Evolutionary conservation across 2,329 filamentous ascomycete species (phyloP).

Genomic region (Lachnellula subtilissima): DNA sequence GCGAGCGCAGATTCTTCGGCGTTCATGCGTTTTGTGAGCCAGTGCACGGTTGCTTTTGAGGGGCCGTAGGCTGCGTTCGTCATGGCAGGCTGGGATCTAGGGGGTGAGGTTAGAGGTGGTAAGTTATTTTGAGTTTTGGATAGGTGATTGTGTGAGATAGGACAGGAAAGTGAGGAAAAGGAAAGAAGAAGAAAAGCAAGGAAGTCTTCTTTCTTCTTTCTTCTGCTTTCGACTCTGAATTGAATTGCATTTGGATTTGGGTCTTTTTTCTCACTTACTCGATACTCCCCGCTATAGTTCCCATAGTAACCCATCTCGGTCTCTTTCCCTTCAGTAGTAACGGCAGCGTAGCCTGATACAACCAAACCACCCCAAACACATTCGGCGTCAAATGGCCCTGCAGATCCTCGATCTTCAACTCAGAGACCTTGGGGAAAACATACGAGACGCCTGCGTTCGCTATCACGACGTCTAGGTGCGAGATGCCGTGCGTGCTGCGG

Average conservation of each 20-base stretch:
- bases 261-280: slow-evolving; percentile 3
- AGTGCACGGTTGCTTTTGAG: slow-evolving; percentile 32
- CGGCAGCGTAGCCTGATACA: slow-evolving; percentile 31
- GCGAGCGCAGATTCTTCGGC: slow-evolving; percentile 20
- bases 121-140: too few relatives aligned
- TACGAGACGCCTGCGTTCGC: slow-evolving; percentile 34
- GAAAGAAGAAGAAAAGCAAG: too few relatives aligned
- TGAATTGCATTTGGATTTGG: slow-evolving; percentile 11
- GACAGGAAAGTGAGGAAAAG: too few relatives aligned
- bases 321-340: slow-evolving; percentile 29
- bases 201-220: not conserved
- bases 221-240: slow-evolving; percentile 14
- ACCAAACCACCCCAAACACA: slow-evolving; percentile 26
- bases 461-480: slow-evolving; percentile 33
- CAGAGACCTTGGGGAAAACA: slow-evolving; percentile 27
- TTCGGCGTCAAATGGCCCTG: slow-evolving; percentile 25
- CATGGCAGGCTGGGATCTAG: not conserved
- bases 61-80: slow-evolving; percentile 23
- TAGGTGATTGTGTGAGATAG: too few relatives aligned
- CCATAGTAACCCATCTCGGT: slow-evolving; percentile 32
- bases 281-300: not conserved
- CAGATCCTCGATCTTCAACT: slow-evolving; percentile 26
- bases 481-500: not conserved
- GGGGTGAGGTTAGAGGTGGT: not conserved
- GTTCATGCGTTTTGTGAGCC: slow-evolving; percentile 26